Evolutionary conservation across 495 filamentous ascomycete genomes (phyloP), one percentile per base, ranked within the genome.

Genomic region (Letharia lupina): DNA sequence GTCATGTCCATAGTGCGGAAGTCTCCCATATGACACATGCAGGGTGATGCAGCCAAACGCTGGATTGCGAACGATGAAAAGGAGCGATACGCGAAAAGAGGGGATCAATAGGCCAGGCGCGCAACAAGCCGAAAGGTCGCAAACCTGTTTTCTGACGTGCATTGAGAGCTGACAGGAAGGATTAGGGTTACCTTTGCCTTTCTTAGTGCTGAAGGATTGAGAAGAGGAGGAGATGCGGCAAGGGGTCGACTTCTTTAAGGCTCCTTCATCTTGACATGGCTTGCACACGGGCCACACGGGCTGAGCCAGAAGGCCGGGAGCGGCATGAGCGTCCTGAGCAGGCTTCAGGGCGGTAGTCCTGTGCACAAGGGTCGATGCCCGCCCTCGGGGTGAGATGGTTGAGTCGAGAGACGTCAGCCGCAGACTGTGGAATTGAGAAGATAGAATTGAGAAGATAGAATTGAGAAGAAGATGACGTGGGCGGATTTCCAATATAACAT

Each of bases 111-210:
- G 28, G 23, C 48, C 12, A 54, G 48, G 48, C 48, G 23, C 48
- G 48, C 48, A 33, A 10, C 48, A 33, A 28, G 1, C 23, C 48
- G 5, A 54, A 31, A 13, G 28, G n/a, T 31, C 8, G 15, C 4
- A 54, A 54, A 54, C 48, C 48, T 33, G 48, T 54, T 54, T 54
- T 15, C 48, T 54, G 23, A 54, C 48, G 23, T 54, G 48, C 48
- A 54, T 54, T 31, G 23, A 33, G 23, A 15, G 2, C 10, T 54
- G n/a, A 7, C 7, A 28, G 4, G 23, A 9, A 28, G 4, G 23
- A 9, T 54, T 54, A 0, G 12, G 23, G 23, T 54, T 9, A 11
- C 9, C 1, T 54, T 54, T 15, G 48, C 48, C 11, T 54, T 31
- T 4, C 4, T 15, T 54, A 54, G 48, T 54, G 23, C 48, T 54